phyloP scores from a whole-genome alignment of 208 protist species.

The Eutreptiella sp. region DNA sequence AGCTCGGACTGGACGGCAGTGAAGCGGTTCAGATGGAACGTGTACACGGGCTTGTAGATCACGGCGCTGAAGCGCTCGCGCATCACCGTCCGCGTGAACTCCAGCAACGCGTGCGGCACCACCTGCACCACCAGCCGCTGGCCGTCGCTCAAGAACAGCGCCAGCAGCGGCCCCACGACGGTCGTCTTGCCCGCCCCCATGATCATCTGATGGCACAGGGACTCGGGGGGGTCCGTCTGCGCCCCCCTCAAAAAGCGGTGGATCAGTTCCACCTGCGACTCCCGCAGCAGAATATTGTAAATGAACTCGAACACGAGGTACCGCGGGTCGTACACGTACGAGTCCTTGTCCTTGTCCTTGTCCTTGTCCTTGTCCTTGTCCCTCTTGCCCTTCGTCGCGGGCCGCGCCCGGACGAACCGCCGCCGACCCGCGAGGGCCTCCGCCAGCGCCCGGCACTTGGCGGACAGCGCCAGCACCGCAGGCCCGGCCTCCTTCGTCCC shows the following conservation, averaged over 20 bases:
- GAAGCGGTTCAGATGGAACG: slow-evolving; percentile 19
- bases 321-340: slow-evolving; percentile 27
- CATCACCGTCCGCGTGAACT: slow-evolving; percentile 27
- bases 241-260: slow-evolving; percentile 17
- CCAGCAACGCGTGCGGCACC: slow-evolving; percentile 25
- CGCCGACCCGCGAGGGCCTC: too few relatives aligned
- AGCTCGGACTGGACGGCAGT: background rate
- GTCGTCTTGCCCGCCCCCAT: slow-evolving; percentile 48
- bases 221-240: background rate
- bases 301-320: slow-evolving; percentile 42
- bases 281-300: slow-evolving; percentile 30
- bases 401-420: too few relatives aligned
- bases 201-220: slow-evolving; percentile 43
- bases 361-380: background rate
- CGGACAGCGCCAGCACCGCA: too few relatives aligned
- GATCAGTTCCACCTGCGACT: slow-evolving; percentile 35
- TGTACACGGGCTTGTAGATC: slow-evolving; percentile 12
- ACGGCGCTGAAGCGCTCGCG: slow-evolving; percentile 10
- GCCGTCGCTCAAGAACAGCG: slow-evolving; percentile 31
- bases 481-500: too few relatives aligned
- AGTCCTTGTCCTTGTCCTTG: background rate
- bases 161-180: slow-evolving; percentile 37
- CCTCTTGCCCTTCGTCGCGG: too few relatives aligned
- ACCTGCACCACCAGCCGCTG: slow-evolving; percentile 21
- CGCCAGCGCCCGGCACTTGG: too few relatives aligned